Evolutionary conservation across 1,284 basidiomycete genomes (phyloP), one percentile per base, ranked within the genome.

Genomic region (Fomitopsis schrenkii): DNA sequence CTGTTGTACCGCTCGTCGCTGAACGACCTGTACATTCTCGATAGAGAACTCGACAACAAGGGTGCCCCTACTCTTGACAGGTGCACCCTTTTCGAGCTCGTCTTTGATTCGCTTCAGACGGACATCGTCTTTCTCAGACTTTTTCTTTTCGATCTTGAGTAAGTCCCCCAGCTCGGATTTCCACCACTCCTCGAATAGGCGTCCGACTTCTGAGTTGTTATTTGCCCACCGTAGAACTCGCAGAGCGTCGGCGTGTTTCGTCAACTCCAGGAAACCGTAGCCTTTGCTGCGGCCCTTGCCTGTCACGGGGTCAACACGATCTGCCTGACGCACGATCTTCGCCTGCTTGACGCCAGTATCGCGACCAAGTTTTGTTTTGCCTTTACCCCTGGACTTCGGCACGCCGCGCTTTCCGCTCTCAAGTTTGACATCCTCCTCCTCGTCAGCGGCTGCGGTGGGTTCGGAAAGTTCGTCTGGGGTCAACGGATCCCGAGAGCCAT

Each of bases 201-300:
- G 68, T 1, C 81, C 83, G 0, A 91, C 82, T 1, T 80, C 82
- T 0, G 83, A 75, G 71, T 97, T 96, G 71, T 93, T 97, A 78
- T 99, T 99, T 17, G 91, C 89, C 93, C 94, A 99, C 26, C 97
- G 83, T 40, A 99, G 75, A 1, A 98, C 91, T 48, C 93, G 90
- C 38, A 99, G 80, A 2, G 96, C 95, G 71, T 98, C 94, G 10
- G 89, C 85, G 72, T 98, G 97, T 30, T 78, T 83, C 42, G 86
- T 80, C 84, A 98, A 86, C 79, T 99, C 97, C 45, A 99, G 72
- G 79, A 99, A 99, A 15, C 97, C 97, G 70, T 98, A 99, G 0
- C 97, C 97, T 72, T 91, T 93, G 67, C 90, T 93, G 59, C 91
- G 84, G 2, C 94, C 94, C 66, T 92, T 87, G 2, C 92, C 93